Evolutionary conservation across 305 asterid genomes (phyloP).

Genomic region (Withania somnifera): DNA sequence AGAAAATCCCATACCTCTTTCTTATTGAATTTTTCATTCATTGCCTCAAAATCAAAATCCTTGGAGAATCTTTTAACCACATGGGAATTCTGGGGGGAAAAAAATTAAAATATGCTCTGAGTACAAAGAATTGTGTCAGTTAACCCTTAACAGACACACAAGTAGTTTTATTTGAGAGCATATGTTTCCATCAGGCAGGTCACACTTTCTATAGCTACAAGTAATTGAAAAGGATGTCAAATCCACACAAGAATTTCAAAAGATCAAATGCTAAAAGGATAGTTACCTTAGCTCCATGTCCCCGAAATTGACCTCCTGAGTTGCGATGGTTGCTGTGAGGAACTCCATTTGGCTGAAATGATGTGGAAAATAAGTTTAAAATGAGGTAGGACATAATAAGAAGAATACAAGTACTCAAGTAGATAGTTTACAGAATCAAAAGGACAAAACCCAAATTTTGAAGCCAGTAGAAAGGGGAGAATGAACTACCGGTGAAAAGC

Average conservation of each 20-base stretch:
- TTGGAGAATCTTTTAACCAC: conserved; percentile 6
- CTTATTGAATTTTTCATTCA: conserved; percentile 28
- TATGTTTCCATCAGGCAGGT: neutral
- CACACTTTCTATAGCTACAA: neutral
- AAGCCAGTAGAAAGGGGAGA: neutral
- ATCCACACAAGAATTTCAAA: neutral
- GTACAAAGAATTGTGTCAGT: neutral
- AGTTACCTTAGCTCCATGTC: conserved; percentile 1
- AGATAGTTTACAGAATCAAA: neutral
- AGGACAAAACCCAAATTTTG: neutral
- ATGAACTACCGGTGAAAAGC: neutral
- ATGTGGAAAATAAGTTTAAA: neutral
- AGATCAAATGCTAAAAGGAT: neutral
- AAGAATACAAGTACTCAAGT: neutral
- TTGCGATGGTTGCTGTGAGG: neutral
- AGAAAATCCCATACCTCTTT: conserved; percentile 26
- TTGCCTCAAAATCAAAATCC: conserved; percentile 29
- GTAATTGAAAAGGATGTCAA: neutral
- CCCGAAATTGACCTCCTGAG: neutral
- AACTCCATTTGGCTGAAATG: neutral
- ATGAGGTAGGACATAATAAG: neutral
- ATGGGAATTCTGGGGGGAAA: neutral
- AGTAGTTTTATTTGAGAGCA: neutral
- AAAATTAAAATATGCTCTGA: neutral
- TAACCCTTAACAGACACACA: neutral